Evolutionary conservation across 1,139 yeast genomes (phyloP).

Genomic region (Geotrichum carabidarum): DNA sequence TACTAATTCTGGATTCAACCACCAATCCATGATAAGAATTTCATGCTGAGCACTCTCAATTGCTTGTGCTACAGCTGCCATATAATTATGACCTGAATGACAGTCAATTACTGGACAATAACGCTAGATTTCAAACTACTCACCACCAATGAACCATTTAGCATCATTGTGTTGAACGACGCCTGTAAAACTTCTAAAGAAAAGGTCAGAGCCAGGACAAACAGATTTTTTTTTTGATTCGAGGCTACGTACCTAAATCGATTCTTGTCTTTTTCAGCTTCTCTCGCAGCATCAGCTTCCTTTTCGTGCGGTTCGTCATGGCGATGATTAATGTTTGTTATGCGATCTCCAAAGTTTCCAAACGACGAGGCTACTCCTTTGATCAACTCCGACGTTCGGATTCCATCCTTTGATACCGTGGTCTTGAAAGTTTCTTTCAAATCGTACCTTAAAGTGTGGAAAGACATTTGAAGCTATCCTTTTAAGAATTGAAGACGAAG

Average conservation of each 20-base stretch:
- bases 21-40: constrained; percentile 61
- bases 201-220: neutral
- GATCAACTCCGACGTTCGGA: constrained; percentile 10
- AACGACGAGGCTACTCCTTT: constrained; percentile 19
- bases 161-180: constrained; percentile 52
- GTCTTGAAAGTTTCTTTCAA: constrained; percentile 14
- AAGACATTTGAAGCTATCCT: constrained; percentile 9
- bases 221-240: too few relatives aligned
- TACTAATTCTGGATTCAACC: constrained; percentile 54
- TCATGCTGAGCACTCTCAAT: constrained; percentile 61
- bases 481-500: neutral
- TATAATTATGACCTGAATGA: constrained; percentile 36
- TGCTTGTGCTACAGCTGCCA: constrained; percentile 51
- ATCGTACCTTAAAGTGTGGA: constrained; percentile 14
- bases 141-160: constrained; percentile 62
- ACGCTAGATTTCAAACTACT: constrained; percentile 26
- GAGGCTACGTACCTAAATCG: constrained; percentile 17
- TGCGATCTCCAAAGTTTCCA: constrained; percentile 19
- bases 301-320: constrained; percentile 22
- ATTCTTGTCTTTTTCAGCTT: constrained; percentile 16
- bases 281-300: constrained; percentile 18
- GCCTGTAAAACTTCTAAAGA: constrained; percentile 46
- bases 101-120: too few relatives aligned
- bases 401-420: constrained; percentile 11
- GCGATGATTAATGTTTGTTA: constrained; percentile 20